Evolutionary conservation across 2,329 filamentous ascomycete species (phyloP).

Genomic region (Samsoniella hepiali): DNA sequence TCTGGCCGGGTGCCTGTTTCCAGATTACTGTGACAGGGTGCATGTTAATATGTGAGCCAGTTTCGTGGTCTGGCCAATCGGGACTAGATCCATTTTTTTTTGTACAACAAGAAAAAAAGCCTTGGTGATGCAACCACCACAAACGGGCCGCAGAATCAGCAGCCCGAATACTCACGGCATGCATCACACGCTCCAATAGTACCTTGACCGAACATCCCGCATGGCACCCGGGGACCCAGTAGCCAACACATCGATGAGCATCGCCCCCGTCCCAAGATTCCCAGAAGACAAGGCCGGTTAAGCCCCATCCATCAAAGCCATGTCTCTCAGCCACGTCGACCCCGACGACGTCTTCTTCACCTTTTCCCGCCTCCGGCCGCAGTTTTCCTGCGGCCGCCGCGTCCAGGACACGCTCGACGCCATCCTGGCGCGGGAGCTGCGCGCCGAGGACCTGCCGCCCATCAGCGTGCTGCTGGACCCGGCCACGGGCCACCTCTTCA

Average conservation of each 20-base stretch:
- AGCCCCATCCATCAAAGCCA: background rate
- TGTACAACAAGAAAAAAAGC: background rate
- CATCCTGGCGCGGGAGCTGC: slow-evolving; percentile 1
- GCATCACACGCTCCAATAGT: too few species aligned
- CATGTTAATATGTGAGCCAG: background rate
- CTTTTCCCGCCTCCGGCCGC: slow-evolving; percentile 18
- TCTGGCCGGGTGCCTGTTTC: background rate
- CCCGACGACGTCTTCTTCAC: slow-evolving; percentile 18
- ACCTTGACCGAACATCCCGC: too few species aligned
- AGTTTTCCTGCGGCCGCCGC: slow-evolving; percentile 19
- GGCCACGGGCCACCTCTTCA: slow-evolving; percentile 18
- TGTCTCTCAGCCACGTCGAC: slow-evolving; percentile 18
- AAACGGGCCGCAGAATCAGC: too few species aligned
- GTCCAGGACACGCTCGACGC: slow-evolving; percentile 17
- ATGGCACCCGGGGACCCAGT: too few species aligned
- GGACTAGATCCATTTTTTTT: background rate
- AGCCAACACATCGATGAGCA: too few species aligned
- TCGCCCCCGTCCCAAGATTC: too few species aligned
- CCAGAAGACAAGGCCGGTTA: too few species aligned
- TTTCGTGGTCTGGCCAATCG: background rate
- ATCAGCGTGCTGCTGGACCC: slow-evolving; percentile 19
- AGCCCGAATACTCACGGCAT: too few species aligned
- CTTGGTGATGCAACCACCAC: background rate
- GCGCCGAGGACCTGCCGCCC: slow-evolving; percentile 17
- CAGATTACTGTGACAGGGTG: too few species aligned